Evolutionary conservation across 139 green algal genomes (phyloP).

Genomic region (Tetraselmis striata): DNA sequence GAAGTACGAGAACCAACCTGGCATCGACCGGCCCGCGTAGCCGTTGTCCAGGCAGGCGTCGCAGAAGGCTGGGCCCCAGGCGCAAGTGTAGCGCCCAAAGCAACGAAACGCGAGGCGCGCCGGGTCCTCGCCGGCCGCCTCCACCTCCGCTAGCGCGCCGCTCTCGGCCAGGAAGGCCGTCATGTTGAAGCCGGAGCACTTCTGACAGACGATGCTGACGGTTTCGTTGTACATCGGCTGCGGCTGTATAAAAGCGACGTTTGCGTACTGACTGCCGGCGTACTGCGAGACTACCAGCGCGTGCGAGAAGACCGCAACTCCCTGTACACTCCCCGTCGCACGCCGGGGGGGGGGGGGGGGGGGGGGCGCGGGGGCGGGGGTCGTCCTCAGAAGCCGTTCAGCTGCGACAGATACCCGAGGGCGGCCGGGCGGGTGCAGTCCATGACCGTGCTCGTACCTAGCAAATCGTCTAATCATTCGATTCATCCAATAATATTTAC

Average conservation of each 20-base stretch:
- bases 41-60: background rate
- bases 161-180: background rate
- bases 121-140: background rate
- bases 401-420: too few relatives aligned
- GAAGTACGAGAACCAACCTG: background rate
- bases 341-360: too few relatives aligned
- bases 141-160: too few relatives aligned
- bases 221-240: background rate
- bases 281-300: background rate
- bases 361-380: too few relatives aligned
- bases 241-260: background rate
- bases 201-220: background rate
- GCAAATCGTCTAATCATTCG: too few relatives aligned
- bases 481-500: too few relatives aligned
- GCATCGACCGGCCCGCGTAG: background rate
- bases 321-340: too few relatives aligned
- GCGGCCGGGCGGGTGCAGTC: too few relatives aligned
- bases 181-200: background rate
- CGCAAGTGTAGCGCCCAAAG: background rate
- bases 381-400: too few relatives aligned
- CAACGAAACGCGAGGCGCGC: background rate
- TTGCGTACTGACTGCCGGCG: background rate
- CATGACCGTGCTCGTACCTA: too few relatives aligned
- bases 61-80: background rate
- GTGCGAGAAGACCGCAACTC: background rate